Conservation (phyloP, 2,329 filamentous ascomycete genomes). For the Verticillium nonalfalfae region DNA sequence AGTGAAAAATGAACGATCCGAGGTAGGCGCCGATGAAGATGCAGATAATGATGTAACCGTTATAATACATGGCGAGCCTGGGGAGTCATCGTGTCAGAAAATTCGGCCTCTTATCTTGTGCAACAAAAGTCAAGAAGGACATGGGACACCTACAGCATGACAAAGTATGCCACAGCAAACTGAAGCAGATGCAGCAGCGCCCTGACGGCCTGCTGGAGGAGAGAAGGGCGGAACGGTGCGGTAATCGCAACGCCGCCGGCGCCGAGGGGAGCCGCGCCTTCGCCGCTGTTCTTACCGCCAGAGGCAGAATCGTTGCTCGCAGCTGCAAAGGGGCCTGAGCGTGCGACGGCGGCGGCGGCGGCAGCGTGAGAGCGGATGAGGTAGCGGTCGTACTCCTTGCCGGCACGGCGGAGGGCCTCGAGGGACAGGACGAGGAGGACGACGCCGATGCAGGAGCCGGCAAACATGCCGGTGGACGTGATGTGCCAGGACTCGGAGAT, state of each 20-base stretch:
- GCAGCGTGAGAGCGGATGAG: constrained; percentile 45
- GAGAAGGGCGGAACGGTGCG: constrained; percentile 45
- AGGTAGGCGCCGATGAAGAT: constrained; percentile 72
- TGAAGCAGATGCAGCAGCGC: constrained; percentile 63
- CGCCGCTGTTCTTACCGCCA: not conserved
- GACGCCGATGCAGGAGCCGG: constrained; percentile 73
- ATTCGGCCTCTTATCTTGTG: not conserved
- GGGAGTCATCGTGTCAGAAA: not conserved
- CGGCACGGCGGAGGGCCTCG: constrained; percentile 63
- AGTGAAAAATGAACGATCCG: constrained; percentile 67
- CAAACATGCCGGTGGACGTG: constrained; percentile 64
- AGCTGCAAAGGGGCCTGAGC: constrained; percentile 2
- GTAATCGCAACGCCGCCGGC: constrained; percentile 6
- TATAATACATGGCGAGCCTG: constrained; percentile 53
- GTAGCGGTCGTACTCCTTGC: constrained; percentile 65
- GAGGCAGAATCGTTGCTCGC: not conserved
- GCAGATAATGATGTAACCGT: constrained; percentile 72
- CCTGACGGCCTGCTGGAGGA: constrained; percentile 60
- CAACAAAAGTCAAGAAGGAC: too few species aligned
- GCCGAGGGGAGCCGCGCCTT: not conserved
- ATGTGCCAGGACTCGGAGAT: constrained; percentile 65
- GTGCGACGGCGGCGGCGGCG: constrained; percentile 7
- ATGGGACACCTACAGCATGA: constrained; percentile 53
- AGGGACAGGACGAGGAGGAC: constrained; percentile 67
- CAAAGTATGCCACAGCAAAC: constrained; percentile 70